A percentile compares a stretch with the other conserved stretches of the same genome.
Evolutionary conservation across 345 rosid species (phyloP).

Genomic region (Isatis tinctoria): DNA sequence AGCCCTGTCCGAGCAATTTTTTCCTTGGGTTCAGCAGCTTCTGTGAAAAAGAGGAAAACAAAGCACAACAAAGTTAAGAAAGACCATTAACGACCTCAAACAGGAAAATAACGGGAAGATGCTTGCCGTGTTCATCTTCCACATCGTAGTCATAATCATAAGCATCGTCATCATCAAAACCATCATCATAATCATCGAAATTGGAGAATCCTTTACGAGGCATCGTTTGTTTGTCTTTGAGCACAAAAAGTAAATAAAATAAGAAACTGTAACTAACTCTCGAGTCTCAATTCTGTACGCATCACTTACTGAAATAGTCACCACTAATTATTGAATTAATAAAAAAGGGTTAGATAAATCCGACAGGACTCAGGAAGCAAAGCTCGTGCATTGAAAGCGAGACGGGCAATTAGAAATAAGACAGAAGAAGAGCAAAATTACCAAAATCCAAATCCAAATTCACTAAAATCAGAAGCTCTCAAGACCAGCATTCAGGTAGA

Average conservation of each 20-base stretch:
- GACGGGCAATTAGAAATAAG: background rate
- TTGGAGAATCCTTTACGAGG: constrained; percentile 47
- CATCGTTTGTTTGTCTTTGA: constrained; percentile 35
- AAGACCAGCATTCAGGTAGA: too few species aligned
- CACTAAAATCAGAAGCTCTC: too few species aligned
- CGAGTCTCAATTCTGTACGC: background rate
- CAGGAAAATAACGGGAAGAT: background rate
- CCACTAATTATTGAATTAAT: background rate
- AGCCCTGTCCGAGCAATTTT: constrained; percentile 7
- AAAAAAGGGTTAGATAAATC: background rate
- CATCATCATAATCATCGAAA: constrained; percentile 37
- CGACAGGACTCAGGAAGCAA: too few species aligned
- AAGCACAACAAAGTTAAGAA: background rate
- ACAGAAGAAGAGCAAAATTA: background rate
- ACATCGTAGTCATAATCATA: constrained; percentile 37
- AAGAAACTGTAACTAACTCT: background rate
- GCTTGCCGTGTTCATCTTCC: constrained; percentile 35
- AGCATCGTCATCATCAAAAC: constrained; percentile 36
- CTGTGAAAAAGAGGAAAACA: constrained; percentile 19
- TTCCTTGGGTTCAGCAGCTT: constrained; percentile 38
- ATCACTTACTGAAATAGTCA: background rate
- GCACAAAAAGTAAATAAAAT: background rate
- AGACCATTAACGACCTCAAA: background rate
- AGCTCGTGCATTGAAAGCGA: background rate
- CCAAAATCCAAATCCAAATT: background rate